Evolutionary conservation across 768 basidiomycete species (phyloP).

Genomic region (Agaricus sinodeliciosus): DNA sequence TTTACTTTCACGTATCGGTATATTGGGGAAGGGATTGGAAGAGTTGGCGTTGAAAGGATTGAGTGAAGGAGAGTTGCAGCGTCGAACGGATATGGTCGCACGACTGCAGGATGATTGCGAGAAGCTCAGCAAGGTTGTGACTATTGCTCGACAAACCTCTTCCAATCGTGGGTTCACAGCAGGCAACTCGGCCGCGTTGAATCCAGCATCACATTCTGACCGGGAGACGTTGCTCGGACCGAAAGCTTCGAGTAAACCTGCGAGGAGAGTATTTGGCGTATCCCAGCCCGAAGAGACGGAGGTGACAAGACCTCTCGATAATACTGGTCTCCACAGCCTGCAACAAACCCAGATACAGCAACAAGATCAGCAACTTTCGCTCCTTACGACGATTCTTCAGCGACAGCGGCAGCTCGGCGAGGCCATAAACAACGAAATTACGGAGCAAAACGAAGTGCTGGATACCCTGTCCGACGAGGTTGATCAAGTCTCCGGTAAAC

Average conservation of each 20-base stretch:
- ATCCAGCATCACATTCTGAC: slow-evolving; percentile 47
- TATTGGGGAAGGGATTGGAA: slow-evolving; percentile 62
- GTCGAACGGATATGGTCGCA: slow-evolving; percentile 85
- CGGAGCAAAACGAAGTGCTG: slow-evolving; percentile 78
- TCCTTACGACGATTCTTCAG: slow-evolving; percentile 74
- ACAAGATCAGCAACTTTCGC: slow-evolving; percentile 78
- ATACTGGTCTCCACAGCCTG: slow-evolving; percentile 69
- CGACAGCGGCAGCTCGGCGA: slow-evolving; percentile 83
- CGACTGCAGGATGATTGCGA: slow-evolving; percentile 87
- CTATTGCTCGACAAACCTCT: slow-evolving; percentile 55
- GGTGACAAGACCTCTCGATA: slow-evolving; percentile 81
- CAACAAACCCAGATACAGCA: slow-evolving; percentile 77
- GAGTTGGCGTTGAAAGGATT: slow-evolving; percentile 63
- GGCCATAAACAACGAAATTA: slow-evolving; percentile 80
- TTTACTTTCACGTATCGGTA: slow-evolving; percentile 66
- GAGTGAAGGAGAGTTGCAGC: slow-evolving; percentile 87
- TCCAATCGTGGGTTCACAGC: slow-evolving; percentile 20
- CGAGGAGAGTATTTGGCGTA: slow-evolving; percentile 77
- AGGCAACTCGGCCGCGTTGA: slow-evolving; percentile 22
- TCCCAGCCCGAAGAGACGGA: slow-evolving; percentile 65
- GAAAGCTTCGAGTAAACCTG: slow-evolving; percentile 31
- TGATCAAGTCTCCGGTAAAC: slow-evolving; percentile 70
- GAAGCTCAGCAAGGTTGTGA: slow-evolving; percentile 80
- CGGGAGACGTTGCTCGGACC: slow-evolving; percentile 59
- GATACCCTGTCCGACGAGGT: slow-evolving; percentile 74